Conservation (phyloP, 306 rosid genomes). For the Vicia sativa region DNA sequence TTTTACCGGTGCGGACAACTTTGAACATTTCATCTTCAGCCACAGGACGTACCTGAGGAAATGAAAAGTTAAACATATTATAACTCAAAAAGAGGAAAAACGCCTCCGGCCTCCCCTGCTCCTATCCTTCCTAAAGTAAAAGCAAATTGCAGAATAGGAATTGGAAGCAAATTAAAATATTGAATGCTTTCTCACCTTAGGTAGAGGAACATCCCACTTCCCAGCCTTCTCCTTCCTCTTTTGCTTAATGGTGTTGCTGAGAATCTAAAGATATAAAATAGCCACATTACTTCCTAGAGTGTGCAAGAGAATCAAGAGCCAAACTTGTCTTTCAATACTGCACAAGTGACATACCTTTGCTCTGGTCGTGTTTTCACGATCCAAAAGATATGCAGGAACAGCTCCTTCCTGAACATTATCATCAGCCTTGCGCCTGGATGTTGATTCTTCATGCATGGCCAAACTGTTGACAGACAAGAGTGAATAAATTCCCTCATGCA, state of each 20-base stretch:
- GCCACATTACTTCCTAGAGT: constrained; percentile 30
- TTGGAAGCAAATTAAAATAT: neutral
- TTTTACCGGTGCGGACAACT: constrained; percentile 84
- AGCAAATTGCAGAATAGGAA: neutral
- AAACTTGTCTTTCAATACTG: constrained; percentile 3
- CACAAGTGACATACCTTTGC: constrained; percentile 60
- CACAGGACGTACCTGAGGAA: constrained; percentile 82
- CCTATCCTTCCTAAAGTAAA: neutral
- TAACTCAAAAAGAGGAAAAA: neutral
- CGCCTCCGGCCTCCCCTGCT: neutral
- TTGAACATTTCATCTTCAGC: constrained; percentile 98
- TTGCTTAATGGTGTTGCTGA: constrained; percentile 92
- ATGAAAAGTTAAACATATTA: constrained; percentile 9
- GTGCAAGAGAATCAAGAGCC: neutral
- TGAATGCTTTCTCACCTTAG: constrained; percentile 59
- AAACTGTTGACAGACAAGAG: constrained; percentile 51
- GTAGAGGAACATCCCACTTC: constrained; percentile 96
- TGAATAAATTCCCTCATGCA: neutral
- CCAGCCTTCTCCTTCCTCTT: constrained; percentile 98
- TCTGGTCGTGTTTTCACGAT: constrained; percentile 86
- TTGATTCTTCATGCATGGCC: constrained; percentile 91
- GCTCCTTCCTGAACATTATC: constrained; percentile 89
- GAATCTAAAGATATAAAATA: constrained; percentile 52
- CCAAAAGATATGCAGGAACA: constrained; percentile 81
- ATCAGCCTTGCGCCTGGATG: constrained; percentile 77